Conservation (phyloP, 106 monocot species). For the Allium cepa region DNA sequence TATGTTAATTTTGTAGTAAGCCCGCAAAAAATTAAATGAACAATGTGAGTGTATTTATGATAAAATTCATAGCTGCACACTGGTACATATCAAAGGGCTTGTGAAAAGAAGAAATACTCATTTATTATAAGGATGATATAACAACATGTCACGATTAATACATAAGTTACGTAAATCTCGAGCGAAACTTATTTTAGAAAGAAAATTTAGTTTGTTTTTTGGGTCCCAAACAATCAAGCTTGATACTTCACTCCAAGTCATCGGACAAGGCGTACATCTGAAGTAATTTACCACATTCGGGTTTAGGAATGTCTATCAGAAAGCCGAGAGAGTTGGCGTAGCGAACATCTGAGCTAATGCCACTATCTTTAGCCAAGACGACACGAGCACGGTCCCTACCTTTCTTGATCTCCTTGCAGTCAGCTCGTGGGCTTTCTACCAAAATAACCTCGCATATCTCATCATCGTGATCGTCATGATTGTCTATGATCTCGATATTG, state of each 20-base stretch:
- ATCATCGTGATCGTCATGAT: constrained; percentile 43
- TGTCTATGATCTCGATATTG: constrained; percentile 19
- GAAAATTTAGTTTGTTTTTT: not conserved
- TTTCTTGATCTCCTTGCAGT: constrained; percentile 32
- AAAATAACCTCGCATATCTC: constrained; percentile 24
- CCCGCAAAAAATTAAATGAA: no score
- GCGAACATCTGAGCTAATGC: constrained; percentile 26
- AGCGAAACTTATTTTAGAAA: not conserved
- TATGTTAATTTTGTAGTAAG: no score
- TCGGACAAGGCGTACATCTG: constrained; percentile 16
- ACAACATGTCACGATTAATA: not conserved
- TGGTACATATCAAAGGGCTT: no score
- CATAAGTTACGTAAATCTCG: not conserved
- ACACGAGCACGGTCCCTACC: constrained; percentile 31
- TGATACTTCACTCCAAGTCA: not conserved
- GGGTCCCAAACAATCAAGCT: not conserved
- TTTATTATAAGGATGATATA: not conserved
- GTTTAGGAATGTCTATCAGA: constrained; percentile 31
- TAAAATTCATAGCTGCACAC: no score
- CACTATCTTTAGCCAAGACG: constrained; percentile 32
- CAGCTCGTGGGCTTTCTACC: constrained; percentile 19
- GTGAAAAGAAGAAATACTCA: not conserved
- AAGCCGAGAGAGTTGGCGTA: constrained; percentile 58
- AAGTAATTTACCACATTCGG: constrained; percentile 17
- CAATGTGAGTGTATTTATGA: no score